Evolutionary conservation across 345 rosid genomes (phyloP).

Genomic region (Syzygium jambos): DNA sequence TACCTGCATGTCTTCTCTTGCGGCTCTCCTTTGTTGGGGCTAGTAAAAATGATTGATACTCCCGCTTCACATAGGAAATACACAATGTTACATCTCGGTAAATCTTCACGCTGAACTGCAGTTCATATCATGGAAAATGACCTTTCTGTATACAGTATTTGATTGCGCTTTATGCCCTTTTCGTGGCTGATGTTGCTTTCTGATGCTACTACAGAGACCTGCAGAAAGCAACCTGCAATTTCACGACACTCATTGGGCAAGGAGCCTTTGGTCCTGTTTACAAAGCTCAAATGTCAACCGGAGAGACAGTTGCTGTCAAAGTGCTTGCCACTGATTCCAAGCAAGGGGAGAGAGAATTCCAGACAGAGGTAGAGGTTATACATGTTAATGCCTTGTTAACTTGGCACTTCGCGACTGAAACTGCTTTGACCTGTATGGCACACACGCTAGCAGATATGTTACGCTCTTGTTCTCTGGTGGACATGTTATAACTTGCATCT

Average conservation of each 20-base stretch:
- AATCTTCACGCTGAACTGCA: not conserved
- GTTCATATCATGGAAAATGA: not conserved
- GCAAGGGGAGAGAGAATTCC: conserved; percentile 99
- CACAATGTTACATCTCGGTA: not conserved
- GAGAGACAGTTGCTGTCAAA: conserved; percentile 91
- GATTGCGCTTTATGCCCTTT: not conserved
- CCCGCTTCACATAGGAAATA: not conserved
- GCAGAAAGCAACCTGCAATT: conserved; percentile 87
- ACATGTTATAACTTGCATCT: not conserved
- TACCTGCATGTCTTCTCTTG: not conserved
- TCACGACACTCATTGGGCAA: conserved; percentile 84
- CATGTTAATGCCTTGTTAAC: not conserved
- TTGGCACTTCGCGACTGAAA: not conserved
- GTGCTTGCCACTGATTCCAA: conserved; percentile 94
- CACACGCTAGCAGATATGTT: not conserved
- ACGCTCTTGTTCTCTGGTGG: not conserved
- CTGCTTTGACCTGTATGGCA: not conserved
- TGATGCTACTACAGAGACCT: conserved; percentile 60
- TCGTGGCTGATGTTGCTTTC: not conserved
- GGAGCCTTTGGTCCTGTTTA: conserved; percentile 99
- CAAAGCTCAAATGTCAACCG: conserved; percentile 89
- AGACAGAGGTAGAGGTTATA: conserved; percentile 63
- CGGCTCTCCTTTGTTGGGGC: not conserved
- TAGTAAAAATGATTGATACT: not conserved
- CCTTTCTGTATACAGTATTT: not conserved